Conservation (phyloP, 1,284 basidiomycete genomes). For the Austropuccinia psidii region DNA sequence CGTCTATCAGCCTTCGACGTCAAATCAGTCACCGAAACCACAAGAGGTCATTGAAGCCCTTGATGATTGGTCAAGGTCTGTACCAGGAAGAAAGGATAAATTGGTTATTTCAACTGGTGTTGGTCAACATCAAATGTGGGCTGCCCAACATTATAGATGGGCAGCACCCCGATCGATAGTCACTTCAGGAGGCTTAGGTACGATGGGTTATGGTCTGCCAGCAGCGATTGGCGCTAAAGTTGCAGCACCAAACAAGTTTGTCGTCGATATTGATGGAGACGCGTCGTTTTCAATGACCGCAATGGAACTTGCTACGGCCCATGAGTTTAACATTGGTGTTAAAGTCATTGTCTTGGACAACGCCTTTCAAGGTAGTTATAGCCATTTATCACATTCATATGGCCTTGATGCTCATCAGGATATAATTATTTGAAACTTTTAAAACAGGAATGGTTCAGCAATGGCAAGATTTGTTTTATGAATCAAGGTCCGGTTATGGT, state of each 20-base stretch:
- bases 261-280: conserved; percentile 94
- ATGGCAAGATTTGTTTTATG: conserved; percentile 69
- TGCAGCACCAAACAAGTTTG: conserved; percentile 82
- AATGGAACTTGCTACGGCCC: conserved; percentile 93
- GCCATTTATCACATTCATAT: not conserved
- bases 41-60: conserved; percentile 94
- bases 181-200: conserved; percentile 89
- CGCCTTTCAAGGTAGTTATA: conserved; percentile 47
- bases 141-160: conserved; percentile 91
- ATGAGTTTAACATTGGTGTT: conserved; percentile 84
- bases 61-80: conserved; percentile 58
- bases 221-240: conserved; percentile 94
- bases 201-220: conserved; percentile 94
- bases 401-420: not conserved
- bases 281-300: conserved; percentile 98
- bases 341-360: conserved; percentile 58
- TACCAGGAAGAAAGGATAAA: conserved; percentile 66
- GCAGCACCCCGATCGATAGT: conserved; percentile 77
- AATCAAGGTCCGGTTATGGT: not conserved
- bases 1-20: conserved; percentile 55
- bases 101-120: conserved; percentile 88
- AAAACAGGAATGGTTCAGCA: conserved; percentile 98
- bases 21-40: conserved; percentile 68
- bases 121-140: conserved; percentile 99
- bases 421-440: conserved; percentile 59